phyloP scores from a whole-genome alignment of 768 basidiomycete genomes.

The Crassisporium funariophilum region DNA sequence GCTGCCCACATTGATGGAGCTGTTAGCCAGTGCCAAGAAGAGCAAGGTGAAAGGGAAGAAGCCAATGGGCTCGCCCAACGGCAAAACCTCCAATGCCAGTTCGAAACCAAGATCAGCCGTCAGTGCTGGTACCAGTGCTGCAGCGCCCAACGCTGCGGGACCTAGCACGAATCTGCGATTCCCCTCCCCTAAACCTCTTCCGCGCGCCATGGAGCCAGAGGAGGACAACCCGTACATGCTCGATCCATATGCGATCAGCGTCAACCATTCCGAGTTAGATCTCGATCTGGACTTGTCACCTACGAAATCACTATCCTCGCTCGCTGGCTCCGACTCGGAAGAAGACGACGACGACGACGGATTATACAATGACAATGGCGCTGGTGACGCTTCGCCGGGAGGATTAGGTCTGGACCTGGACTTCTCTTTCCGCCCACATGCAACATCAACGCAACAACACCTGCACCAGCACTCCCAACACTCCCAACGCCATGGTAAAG shows the following conservation, averaged over 20 bases:
- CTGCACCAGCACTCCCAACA: neutral
- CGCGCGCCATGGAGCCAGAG: neutral
- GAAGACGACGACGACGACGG: slow-evolving; percentile 21
- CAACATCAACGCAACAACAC: slow-evolving; percentile 35
- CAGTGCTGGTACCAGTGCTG: slow-evolving; percentile 1
- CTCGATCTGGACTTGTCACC: slow-evolving; percentile 27
- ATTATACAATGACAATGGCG: slow-evolving; percentile 4
- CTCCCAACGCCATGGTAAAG: neutral
- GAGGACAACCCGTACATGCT: slow-evolving; percentile 11
- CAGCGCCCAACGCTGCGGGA: neutral
- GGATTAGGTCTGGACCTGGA: slow-evolving; percentile 2
- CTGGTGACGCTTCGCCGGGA: neutral
- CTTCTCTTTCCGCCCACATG: slow-evolving; percentile 33
- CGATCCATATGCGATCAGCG: slow-evolving; percentile 14
- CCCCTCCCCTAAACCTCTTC: slow-evolving; percentile 16
- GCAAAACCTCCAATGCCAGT: slow-evolving; percentile 4
- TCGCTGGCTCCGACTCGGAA: slow-evolving; percentile 35
- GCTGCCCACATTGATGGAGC: slow-evolving; percentile 43
- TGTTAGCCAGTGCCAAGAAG: slow-evolving; percentile 44
- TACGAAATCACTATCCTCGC: slow-evolving; percentile 35
- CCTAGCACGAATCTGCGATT: slow-evolving; percentile 1
- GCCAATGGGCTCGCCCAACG: neutral
- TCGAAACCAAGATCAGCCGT: slow-evolving; percentile 3
- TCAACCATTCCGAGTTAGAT: slow-evolving; percentile 6
- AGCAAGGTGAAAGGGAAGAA: slow-evolving; percentile 11